These are phyloP conservation scores for Rickenella mellea DNA, from an alignment of 768 basidiomycete species.

Conservation along the genomic window DNA sequence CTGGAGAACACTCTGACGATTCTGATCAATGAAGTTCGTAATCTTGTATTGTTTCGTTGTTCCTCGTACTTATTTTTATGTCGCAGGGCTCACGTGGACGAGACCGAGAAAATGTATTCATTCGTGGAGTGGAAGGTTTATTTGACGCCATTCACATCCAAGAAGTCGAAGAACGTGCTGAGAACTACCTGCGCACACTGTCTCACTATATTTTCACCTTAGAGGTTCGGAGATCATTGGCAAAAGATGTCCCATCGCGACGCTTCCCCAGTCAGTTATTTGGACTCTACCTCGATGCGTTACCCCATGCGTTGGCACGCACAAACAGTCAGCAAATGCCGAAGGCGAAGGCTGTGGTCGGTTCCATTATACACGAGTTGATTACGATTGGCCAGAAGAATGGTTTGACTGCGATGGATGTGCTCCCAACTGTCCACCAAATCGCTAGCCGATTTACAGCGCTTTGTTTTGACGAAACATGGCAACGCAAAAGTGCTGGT, in stretches of 20 bases:
- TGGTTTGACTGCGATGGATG: conserved; percentile 40
- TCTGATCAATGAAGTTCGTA: conserved; percentile 64
- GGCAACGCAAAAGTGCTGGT: conserved; percentile 85
- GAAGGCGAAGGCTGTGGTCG: conserved; percentile 51
- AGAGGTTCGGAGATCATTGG: conserved; percentile 57
- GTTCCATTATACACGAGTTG: conserved; percentile 57
- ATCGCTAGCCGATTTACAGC: conserved; percentile 76
- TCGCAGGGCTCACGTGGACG: conserved; percentile 59
- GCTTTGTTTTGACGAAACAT: conserved; percentile 84
- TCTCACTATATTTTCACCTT: conserved; percentile 62
- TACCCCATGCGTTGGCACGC: conserved; percentile 68
- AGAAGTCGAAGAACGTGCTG: conserved; percentile 62
- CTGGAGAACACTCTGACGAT: conserved; percentile 65
- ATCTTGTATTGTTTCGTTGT: background rate
- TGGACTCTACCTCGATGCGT: conserved; percentile 67
- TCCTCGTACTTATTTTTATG: conserved; percentile 2
- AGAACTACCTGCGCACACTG: conserved; percentile 58
- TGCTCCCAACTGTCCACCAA: conserved; percentile 66
- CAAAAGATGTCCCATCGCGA: conserved; percentile 42
- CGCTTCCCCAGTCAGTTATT: conserved; percentile 50
- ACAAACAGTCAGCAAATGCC: conserved; percentile 51
- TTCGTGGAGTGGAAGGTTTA: conserved; percentile 60
- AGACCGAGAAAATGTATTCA: conserved; percentile 68
- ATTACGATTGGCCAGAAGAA: conserved; percentile 41
- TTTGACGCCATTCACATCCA: conserved; percentile 66